Percentiles rank a stretch among this genome's conserved stretches.
phyloP scores from a whole-genome alignment of 192 early-diverging fungal species.

The Coemansia sp. region DNA sequence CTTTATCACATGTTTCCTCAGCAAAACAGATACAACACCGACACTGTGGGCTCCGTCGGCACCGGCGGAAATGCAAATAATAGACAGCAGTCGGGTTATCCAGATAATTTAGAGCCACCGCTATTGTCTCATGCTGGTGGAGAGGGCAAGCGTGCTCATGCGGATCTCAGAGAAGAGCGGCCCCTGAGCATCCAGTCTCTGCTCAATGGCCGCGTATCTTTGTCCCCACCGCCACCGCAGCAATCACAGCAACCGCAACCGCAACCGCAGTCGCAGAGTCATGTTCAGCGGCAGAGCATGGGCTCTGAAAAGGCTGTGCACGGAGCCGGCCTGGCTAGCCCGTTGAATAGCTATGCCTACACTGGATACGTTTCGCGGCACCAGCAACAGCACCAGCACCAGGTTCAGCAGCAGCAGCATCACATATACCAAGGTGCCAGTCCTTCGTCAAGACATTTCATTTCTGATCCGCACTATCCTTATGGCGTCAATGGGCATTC shows the following conservation, averaged over 20 bases:
- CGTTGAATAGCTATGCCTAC: neutral
- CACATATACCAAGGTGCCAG: neutral
- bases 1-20: neutral
- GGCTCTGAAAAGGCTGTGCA: neutral
- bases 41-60: neutral
- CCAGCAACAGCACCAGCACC: neutral
- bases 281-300: neutral
- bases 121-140: neutral
- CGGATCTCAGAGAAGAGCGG: neutral
- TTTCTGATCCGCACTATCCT: neutral
- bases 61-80: neutral
- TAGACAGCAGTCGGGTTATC: neutral
- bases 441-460: neutral
- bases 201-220: slow-evolving; percentile 17
- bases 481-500: neutral
- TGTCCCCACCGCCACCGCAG: slow-evolving; percentile 5
- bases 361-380: neutral
- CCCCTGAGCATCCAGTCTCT: slow-evolving; percentile 22
- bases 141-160: neutral
- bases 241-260: slow-evolving; percentile 1
- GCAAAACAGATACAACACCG: neutral
- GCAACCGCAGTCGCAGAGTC: neutral
- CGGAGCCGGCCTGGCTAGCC: neutral
- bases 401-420: slow-evolving; percentile 6
- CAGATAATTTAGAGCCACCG: neutral